These are phyloP conservation scores for Crithidia sp. DNA, from an alignment of 208 protist genomes.

Conservation along the genomic window DNA sequence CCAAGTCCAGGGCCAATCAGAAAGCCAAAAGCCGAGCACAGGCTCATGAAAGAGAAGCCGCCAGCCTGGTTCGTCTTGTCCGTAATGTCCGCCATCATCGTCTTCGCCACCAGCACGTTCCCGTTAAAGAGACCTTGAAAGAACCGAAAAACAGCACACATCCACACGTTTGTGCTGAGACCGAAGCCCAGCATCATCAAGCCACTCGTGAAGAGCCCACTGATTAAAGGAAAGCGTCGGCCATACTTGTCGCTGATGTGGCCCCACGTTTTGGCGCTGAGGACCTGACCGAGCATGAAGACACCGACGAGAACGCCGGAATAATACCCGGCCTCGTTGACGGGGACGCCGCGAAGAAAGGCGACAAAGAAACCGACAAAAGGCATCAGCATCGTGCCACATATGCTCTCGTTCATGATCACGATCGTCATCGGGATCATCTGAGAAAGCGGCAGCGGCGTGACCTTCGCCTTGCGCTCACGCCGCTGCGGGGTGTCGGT, in stretches of 20 bases:
- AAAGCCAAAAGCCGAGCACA: slow-evolving; percentile 69
- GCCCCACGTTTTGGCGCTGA: slow-evolving; percentile 62
- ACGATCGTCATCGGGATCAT: slow-evolving; percentile 66
- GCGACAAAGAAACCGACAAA: slow-evolving; percentile 65
- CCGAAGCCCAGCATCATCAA: slow-evolving; percentile 76
- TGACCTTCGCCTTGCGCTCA: slow-evolving; percentile 29
- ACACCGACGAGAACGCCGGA: slow-evolving; percentile 49
- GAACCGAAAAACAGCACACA: slow-evolving; percentile 58
- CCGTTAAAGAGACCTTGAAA: slow-evolving; percentile 76
- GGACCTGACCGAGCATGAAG: slow-evolving; percentile 71
- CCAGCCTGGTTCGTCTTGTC: slow-evolving; percentile 66
- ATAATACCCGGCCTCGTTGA: slow-evolving; percentile 65
- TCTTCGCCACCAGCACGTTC: slow-evolving; percentile 83
- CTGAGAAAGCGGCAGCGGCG: slow-evolving; percentile 59
- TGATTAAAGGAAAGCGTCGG: slow-evolving; percentile 51
- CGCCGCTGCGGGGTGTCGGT: too few relatives aligned
- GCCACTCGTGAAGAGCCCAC: slow-evolving; percentile 64
- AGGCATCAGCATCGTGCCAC: slow-evolving; percentile 61
- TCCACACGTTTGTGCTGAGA: slow-evolving; percentile 55
- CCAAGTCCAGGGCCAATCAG: slow-evolving; percentile 65
- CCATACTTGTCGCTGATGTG: slow-evolving; percentile 70
- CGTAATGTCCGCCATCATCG: slow-evolving; percentile 80
- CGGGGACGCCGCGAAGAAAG: slow-evolving; percentile 32
- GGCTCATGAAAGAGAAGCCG: slow-evolving; percentile 97
- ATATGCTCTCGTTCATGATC: slow-evolving; percentile 67